Evolutionary conservation across 1,284 basidiomycete genomes (phyloP), one percentile per base, ranked within the genome.

Genomic region (Pulchroboletus neoregius): DNA sequence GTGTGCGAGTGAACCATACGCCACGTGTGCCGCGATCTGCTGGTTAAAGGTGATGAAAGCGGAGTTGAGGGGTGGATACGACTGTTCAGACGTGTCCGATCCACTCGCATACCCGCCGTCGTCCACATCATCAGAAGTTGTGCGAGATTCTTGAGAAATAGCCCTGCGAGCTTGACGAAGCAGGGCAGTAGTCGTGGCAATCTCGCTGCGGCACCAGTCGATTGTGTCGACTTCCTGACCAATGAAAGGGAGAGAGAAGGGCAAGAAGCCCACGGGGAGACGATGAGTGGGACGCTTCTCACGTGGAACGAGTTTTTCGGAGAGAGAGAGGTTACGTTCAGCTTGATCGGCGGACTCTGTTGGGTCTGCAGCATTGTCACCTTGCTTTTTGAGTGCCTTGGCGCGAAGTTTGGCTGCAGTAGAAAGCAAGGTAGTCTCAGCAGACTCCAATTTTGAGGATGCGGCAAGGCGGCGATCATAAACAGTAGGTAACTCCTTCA

Each of bases 1-100:
- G 61, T 93, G 88, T 2, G 80, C 71, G 23, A 93, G 68, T 6
- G 76, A 73, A 63, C 89, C 81, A 15, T 76, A 76, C 1, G 89
- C 91, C 63, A 94, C 74, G 66, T 95, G 91, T n/a, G 91, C 91
- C 1, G 90, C 90, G 55, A 96, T 88, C 71, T 98, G 95, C 57
- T 82, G 79, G 67, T 94, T 84, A 78, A 98, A 99, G 24, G 91
- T 86, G 51, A 99, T 78, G 67, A 99, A 99, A 4, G 90, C 91
- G 22, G 87, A 89, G 62, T 82, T 91, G 53, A 88, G 63, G 1
- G 87, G 84, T 4, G 82, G 83, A 53, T 88, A 89, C 22, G 74
- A 74, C 46, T 76, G 67, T 39, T 53, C 37, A 3, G 53, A n/a
- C 18, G 40, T 30, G 34, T 61, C 60, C 22, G 65, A 42, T 35